Percentiles rank a stretch among this genome's conserved stretches.
phyloP scores from a whole-genome alignment of 495 filamentous ascomycete genomes.

The Annulohypoxylon bovei region DNA sequence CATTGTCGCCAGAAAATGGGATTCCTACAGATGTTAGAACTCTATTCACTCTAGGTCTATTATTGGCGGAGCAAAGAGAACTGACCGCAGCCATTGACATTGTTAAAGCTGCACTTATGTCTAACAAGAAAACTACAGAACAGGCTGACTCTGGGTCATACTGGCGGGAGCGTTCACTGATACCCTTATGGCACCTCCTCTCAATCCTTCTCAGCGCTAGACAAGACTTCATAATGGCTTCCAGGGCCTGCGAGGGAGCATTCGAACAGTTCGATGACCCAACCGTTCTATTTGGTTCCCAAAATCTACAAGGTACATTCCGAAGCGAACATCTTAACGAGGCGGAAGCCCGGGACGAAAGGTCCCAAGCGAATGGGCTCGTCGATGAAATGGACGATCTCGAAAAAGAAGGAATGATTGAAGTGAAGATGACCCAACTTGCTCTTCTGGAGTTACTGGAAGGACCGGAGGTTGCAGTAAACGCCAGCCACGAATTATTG shows the following conservation, averaged over 20 bases:
- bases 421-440: constrained; percentile 94
- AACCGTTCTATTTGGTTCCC: constrained; percentile 63
- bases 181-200: constrained; percentile 86
- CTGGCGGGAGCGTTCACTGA: constrained; percentile 65
- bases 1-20: constrained; percentile 70
- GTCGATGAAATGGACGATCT: constrained; percentile 78
- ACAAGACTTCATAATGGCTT: constrained; percentile 83
- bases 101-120: constrained; percentile 67
- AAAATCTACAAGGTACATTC: constrained; percentile 55
- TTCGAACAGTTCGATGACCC: constrained; percentile 83
- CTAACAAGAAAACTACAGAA: constrained; percentile 50
- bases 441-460: constrained; percentile 83
- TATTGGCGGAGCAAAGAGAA: constrained; percentile 84
- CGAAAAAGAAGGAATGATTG: constrained; percentile 83
- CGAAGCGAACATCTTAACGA: constrained; percentile 66
- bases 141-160: constrained; percentile 53
- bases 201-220: constrained; percentile 85
- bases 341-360: constrained; percentile 50
- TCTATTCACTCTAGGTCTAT: constrained; percentile 79
- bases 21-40: constrained; percentile 72
- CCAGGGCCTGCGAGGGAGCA: constrained; percentile 84
- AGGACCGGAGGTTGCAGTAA: constrained; percentile 83
- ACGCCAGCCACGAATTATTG: constrained; percentile 82
- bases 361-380: constrained; percentile 56
- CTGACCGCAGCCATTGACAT: constrained; percentile 78